Evolutionary conservation across 257 asterid species (phyloP).

Genomic region (Mitragyna speciosa): DNA sequence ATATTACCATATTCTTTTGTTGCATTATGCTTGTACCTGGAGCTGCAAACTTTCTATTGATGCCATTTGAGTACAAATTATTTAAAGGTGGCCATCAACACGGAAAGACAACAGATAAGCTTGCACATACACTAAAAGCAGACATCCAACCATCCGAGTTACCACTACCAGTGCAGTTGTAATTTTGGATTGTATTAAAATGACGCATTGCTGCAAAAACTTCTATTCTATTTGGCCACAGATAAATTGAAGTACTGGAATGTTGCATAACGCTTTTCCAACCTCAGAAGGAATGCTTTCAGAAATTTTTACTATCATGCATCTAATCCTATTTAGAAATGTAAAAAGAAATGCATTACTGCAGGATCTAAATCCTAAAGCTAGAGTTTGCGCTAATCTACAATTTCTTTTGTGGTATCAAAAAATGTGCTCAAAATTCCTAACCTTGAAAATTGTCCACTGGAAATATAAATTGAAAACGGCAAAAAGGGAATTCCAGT

Average conservation of each 20-base stretch:
- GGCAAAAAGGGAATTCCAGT: neutral
- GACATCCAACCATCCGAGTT: neutral
- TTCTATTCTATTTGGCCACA: neutral
- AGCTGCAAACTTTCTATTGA: too few species aligned
- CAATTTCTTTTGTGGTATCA: neutral
- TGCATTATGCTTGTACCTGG: too few species aligned
- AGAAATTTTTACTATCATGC: neutral
- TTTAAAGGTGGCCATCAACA: too few species aligned
- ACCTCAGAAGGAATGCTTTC: neutral
- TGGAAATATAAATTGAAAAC: neutral
- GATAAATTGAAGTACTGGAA: too few species aligned
- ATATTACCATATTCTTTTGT: too few species aligned
- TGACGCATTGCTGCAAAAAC: neutral
- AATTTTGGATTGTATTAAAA: neutral
- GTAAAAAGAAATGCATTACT: neutral
- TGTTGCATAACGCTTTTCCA: neutral
- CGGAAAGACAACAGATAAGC: too few species aligned
- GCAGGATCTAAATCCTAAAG: neutral
- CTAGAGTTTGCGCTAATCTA: neutral
- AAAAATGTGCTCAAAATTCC: conserved; percentile 7
- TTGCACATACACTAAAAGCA: too few species aligned
- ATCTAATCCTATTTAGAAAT: neutral
- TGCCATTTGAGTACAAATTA: too few species aligned
- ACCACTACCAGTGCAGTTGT: neutral
- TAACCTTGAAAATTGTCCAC: neutral